Percentiles rank a stretch among this genome's conserved stretches.
Conservation (phyloP, 768 basidiomycete species). For the Paxillus ammoniavirescens region DNA sequence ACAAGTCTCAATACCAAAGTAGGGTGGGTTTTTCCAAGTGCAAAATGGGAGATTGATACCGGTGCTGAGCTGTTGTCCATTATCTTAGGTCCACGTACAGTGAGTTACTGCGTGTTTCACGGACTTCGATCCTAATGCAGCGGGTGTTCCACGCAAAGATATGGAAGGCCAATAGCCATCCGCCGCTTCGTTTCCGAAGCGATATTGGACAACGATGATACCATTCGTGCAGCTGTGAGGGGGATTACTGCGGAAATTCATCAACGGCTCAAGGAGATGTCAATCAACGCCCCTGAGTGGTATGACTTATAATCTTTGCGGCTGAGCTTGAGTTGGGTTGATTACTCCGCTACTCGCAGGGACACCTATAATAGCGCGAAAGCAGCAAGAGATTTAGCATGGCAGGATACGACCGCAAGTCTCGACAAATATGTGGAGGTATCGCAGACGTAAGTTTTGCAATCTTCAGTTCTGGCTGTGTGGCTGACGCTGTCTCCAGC, state of each 20-base stretch:
- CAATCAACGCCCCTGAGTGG: constrained; percentile 71
- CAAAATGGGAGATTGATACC: neutral
- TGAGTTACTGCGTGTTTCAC: neutral
- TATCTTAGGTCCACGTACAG: constrained; percentile 5
- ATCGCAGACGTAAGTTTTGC: constrained; percentile 51
- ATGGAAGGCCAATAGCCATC: constrained; percentile 6
- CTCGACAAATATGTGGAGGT: constrained; percentile 52
- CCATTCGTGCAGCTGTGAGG: constrained; percentile 52
- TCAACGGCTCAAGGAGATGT: constrained; percentile 46
- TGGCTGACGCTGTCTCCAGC: constrained; percentile 7
- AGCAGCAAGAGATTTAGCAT: constrained; percentile 58
- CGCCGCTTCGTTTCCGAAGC: constrained; percentile 1
- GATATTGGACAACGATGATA: constrained; percentile 30
- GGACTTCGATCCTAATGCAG: neutral
- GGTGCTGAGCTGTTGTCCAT: neutral
- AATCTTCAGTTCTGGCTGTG: neutral
- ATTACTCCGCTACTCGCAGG: constrained; percentile 34
- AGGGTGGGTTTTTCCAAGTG: constrained; percentile 36
- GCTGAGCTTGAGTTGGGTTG: constrained; percentile 2
- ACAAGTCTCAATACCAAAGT: constrained; percentile 65
- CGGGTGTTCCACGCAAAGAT: neutral
- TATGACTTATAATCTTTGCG: constrained; percentile 27
- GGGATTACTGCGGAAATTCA: constrained; percentile 52
- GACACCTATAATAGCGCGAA: constrained; percentile 58
- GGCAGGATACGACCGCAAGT: constrained; percentile 46